Conservation (phyloP, 768 basidiomycete species). For the Rhodosporidiobolus odoratus region DNA sequence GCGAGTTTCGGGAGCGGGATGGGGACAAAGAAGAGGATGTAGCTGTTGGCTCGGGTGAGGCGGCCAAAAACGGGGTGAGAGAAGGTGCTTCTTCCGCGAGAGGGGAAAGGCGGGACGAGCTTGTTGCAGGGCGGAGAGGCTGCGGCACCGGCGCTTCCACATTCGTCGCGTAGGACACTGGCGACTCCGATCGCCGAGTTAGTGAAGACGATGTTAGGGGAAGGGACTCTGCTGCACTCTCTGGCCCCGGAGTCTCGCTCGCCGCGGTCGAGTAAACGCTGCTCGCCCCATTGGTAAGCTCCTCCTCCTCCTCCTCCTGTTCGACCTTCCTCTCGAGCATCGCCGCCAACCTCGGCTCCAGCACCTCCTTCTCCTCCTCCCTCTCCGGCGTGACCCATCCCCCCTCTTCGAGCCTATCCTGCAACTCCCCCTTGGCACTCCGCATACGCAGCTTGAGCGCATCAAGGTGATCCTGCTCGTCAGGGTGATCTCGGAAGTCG, state of each 20-base stretch:
- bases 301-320: background rate
- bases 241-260: background rate
- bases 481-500: background rate
- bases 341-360: background rate
- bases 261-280: conserved; percentile 23
- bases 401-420: background rate
- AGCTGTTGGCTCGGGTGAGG: background rate
- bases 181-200: background rate
- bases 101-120: background rate
- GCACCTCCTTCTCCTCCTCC: background rate
- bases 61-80: background rate
- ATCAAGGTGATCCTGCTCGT: conserved; percentile 15
- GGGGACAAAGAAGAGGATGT: background rate
- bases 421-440: background rate
- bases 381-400: background rate
- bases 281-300: background rate
- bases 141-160: background rate
- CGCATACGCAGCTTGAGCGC: background rate
- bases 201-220: background rate
- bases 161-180: background rate
- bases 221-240: background rate
- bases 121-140: background rate
- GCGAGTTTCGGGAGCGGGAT: background rate
- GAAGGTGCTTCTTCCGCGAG: background rate
- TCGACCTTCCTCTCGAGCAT: background rate